Base-by-base conservation (phyloP, 2,329 filamentous ascomycete genomes). In the Alternaria solani region DNA sequence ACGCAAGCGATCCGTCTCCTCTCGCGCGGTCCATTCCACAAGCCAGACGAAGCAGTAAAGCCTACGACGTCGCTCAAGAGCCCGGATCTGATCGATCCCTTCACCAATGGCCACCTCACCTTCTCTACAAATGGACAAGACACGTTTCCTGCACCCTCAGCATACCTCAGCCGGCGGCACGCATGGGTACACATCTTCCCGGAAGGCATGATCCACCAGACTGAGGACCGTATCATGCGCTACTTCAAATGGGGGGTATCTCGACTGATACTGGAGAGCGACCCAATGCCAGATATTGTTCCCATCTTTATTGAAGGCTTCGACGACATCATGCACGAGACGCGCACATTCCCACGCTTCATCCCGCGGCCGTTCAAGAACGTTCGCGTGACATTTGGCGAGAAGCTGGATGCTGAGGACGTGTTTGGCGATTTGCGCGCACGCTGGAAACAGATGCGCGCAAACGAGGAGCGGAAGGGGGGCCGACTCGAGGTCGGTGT, bases 221-320 rank as follows among this genome's bases (percentile, higher is more conserved):
- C 93, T 67, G 86, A 90, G 1, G 83, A 88, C 42, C 88, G 89
- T 70, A 88, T 89, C 7, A 89, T 98, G 84, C 91, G 95, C 30
- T 99, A 99, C 81, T 98, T 98, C 87, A 97, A 97, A 82, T 99
- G 95, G 95, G 95, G 95, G 1, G 85, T 98, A 2, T 93, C 94
- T 7, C 88, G 95, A 2, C 85, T 98, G 59, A 95, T 99, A 59
- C 87, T 99, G 47, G 95, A 99, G 79, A 88, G 90, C 47, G 91
- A 94, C 49, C 92, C 93, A 3, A 89, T 91, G 63, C 95, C 95
- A 0, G 92, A 96, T 68, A 86, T 99, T 20, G 86, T 99, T 36
- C 93, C 95, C 43, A 94, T 99, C 80, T 99, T 96, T 84, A 90
- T 98, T 51, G 92, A 97, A 72, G 95, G 95, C 28, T 91, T 91